Base-by-base conservation (phyloP, 768 basidiomycete genomes). In the Suillus luteus region DNA sequence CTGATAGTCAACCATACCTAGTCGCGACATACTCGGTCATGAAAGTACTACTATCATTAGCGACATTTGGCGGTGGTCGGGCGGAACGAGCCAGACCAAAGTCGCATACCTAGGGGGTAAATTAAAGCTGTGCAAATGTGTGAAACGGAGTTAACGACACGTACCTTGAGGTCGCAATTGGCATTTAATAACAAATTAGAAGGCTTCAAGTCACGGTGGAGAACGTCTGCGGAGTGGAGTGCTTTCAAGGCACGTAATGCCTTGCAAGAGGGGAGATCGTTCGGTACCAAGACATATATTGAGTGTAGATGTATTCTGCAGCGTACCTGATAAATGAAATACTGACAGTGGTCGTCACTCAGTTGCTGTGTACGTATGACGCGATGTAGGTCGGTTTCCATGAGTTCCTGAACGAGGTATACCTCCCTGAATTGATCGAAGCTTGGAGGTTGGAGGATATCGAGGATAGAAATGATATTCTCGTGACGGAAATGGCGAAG, bases 21-120 rank as follows among this genome's bases (percentile, higher is more conserved):
- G 96, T 98, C 1, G 96, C 95, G 27, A 98, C 96, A 69, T 99
- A 98, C 85, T 96, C 93, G 9, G 91, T 92, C 86, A 93, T 89
- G 69, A 92, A 92, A 0, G 88, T 91, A 72, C 89, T 89, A 67
- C 86, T 87, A 66, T 90, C 90, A 66, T 92, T 84, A 14, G 82
- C 89, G 22, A 87, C 84, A 65, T 90, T 87, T 0, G 90, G 90
- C 37, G 87, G 90, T 0, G 85, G 91, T 65, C 83, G 86, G 37
- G 86, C 91, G 24, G 86, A 93, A 19, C 93, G 86, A 1, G 93
- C 93, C 33, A 95, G 86, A 8, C 93, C 93, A 75, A 95, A 95
- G 72, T 95, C 93, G 75, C 91, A 93, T 12, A 92, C 78, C 90
- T 91, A 70, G 10, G 27, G 35, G 35, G n/a, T 24, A 37, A 37